Evolutionary conservation across 2,329 filamentous ascomycete species (phyloP).

Genomic region (Daldinia sp.): DNA sequence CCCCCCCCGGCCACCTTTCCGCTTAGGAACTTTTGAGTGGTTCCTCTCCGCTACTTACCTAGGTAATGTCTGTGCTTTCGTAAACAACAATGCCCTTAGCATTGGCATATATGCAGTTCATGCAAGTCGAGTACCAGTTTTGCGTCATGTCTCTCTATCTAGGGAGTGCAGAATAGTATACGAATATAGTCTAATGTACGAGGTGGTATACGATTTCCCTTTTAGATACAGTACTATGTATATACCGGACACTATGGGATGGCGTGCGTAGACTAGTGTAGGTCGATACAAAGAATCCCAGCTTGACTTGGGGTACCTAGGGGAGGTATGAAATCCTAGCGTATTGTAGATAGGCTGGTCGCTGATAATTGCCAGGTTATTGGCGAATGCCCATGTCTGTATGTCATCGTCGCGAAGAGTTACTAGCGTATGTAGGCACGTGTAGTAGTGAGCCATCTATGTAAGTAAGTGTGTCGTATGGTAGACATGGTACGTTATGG

Average conservation of each 20-base stretch:
- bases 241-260: not conserved
- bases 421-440: not conserved
- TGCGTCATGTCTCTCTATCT: not conserved
- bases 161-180: no score
- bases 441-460: no score
- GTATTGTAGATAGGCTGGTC: constrained; percentile 5
- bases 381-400: constrained; percentile 10
- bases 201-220: not conserved
- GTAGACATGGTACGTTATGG: not conserved
- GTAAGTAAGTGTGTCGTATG: not conserved
- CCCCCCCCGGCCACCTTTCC: constrained; percentile 12
- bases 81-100: constrained; percentile 4
- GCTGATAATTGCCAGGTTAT: constrained; percentile 12
- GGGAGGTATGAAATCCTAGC: constrained; percentile 3
- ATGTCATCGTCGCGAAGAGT: constrained; percentile 21
- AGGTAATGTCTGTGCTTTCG: constrained; percentile 19
- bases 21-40: constrained; percentile 17
- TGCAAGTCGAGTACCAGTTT: constrained; percentile 33
- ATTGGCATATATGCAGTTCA: constrained; percentile 23
- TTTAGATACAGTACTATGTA: no score
- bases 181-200: no score
- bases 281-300: not conserved
- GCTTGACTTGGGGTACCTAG: not conserved
- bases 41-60: constrained; percentile 7
- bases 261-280: not conserved